Conservation (phyloP, 495 filamentous ascomycete species). For the Neurospora terricola region DNA sequence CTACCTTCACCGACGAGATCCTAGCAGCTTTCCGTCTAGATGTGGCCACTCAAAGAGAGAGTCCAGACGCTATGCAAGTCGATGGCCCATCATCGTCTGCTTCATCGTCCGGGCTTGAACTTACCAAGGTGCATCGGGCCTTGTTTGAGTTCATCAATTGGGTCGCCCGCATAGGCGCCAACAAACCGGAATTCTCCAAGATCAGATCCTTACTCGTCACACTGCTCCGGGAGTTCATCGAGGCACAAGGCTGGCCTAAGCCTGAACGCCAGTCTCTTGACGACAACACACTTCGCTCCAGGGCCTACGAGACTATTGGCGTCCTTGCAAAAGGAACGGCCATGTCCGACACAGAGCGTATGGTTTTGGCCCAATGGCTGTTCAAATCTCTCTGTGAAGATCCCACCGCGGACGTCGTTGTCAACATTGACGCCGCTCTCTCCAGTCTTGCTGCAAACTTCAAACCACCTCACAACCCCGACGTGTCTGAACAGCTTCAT, state of each 20-base stretch:
- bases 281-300: slow-evolving; percentile 55
- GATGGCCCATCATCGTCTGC: slow-evolving; percentile 20
- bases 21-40: slow-evolving; percentile 58
- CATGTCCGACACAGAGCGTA: slow-evolving; percentile 39
- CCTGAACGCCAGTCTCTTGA: slow-evolving; percentile 45
- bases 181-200: slow-evolving; percentile 36
- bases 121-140: slow-evolving; percentile 53
- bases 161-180: slow-evolving; percentile 65
- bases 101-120: slow-evolving; percentile 17
- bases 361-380: slow-evolving; percentile 60
- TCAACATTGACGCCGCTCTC: slow-evolving; percentile 83
- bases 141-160: slow-evolving; percentile 87
- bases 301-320: slow-evolving; percentile 79
- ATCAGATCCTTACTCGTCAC: slow-evolving; percentile 64
- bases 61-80: slow-evolving; percentile 10
- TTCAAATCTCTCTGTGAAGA: slow-evolving; percentile 77
- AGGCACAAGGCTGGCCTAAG: slow-evolving; percentile 75
- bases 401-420: slow-evolving; percentile 59
- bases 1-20: slow-evolving; percentile 53
- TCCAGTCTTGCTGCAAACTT: slow-evolving; percentile 52
- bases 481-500: slow-evolving; percentile 26
- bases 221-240: slow-evolving; percentile 63
- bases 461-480: slow-evolving; percentile 35
- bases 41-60: slow-evolving; percentile 19
- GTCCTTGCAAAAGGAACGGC: slow-evolving; percentile 53